Conservation (phyloP, 139 green algal genomes). For the Tetraselmis chui region DNA sequence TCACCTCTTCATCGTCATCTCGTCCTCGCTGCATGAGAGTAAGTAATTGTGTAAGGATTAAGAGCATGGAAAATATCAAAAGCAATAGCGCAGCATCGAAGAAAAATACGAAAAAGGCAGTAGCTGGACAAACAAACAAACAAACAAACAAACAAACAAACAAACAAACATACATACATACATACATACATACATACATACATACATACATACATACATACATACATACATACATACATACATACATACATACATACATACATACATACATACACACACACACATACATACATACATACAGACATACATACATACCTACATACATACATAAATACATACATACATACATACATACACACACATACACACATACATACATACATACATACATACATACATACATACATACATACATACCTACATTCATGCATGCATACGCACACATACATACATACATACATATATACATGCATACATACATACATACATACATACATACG, state of each 20-base stretch:
- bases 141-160: too few species aligned
- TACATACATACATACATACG: not conserved
- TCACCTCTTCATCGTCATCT: too few species aligned
- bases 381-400: not conserved
- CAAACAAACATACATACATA: not conserved
- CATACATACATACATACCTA: constrained; percentile 5
- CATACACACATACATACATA: not conserved
- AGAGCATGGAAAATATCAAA: too few species aligned
- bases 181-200: not conserved
- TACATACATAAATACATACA: not conserved
- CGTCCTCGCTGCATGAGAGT: too few species aligned
- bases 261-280: constrained; percentile 3
- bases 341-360: not conserved
- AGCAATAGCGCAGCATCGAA: too few species aligned
- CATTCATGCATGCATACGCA: not conserved
- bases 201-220: not conserved
- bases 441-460: constrained; percentile 2
- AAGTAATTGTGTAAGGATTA: too few species aligned
- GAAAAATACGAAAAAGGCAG: too few species aligned
- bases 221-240: not conserved
- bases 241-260: constrained; percentile 7
- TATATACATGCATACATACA: not conserved
- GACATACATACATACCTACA: constrained; percentile 15
- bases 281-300: constrained; percentile 6
- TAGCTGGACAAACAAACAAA: too few species aligned